These are phyloP conservation scores for Rhizopus microsporus DNA, from an alignment of 371 early-diverging fungal species.

Conservation along the genomic window DNA sequence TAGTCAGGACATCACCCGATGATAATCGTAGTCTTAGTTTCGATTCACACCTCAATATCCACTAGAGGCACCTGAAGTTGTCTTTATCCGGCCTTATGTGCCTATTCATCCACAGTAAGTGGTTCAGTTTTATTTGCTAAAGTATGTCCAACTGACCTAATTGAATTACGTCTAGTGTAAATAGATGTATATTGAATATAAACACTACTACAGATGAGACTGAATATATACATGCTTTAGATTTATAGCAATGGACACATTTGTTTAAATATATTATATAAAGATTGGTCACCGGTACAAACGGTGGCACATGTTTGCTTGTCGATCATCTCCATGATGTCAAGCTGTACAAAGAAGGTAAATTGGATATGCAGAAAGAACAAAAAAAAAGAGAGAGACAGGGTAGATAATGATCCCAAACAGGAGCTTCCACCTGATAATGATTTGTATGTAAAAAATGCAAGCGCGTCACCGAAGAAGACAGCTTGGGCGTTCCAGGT, in stretches of 20 bases:
- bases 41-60: conserved; percentile 84
- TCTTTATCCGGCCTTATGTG: conserved; percentile 67
- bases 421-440: conserved; percentile 81
- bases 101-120: conserved; percentile 87
- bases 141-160: too few species aligned
- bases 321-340: conserved; percentile 91
- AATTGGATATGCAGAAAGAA: background rate
- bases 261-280: conserved; percentile 94
- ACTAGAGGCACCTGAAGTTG: conserved; percentile 83
- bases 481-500: conserved; percentile 86
- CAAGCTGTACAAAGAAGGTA: conserved; percentile 81
- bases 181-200: too few species aligned
- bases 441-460: conserved; percentile 65
- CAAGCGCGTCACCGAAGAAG: conserved; percentile 76
- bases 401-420: background rate
- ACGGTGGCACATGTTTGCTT: conserved; percentile 93
- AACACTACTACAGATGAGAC: background rate
- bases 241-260: conserved; percentile 93
- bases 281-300: conserved; percentile 95
- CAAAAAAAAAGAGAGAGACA: background rate
- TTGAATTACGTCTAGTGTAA: conserved; percentile 7
- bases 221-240: conserved; percentile 30
- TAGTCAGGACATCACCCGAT: background rate
- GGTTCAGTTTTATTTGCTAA: too few species aligned
- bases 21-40: conserved; percentile 51